These are phyloP conservation scores for Larix kaempferi DNA, from an alignment of 75 land plant genomes.

Conservation along the genomic window DNA sequence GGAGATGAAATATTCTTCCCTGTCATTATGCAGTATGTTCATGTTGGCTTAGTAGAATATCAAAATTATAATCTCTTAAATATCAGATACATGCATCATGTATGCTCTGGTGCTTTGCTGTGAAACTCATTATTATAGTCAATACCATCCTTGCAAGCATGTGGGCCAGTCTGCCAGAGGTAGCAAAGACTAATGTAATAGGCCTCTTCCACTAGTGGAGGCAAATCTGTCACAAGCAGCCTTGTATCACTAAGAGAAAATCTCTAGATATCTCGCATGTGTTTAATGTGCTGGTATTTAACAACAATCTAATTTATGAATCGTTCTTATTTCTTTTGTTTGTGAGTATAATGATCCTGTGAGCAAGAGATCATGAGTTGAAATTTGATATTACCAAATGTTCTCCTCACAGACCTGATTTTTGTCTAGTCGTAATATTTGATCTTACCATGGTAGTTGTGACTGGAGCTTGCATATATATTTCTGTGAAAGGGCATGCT, in stretches of 20 bases:
- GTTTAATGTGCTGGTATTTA: too few relatives aligned
- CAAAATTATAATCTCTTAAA: neutral
- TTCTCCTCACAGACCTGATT: too few relatives aligned
- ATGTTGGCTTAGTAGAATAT: neutral
- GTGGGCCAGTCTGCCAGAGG: neutral
- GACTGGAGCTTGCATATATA: too few relatives aligned
- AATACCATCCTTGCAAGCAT: neutral
- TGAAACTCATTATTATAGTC: neutral
- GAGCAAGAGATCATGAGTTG: too few relatives aligned
- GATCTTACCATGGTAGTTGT: too few relatives aligned
- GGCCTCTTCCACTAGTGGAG: neutral
- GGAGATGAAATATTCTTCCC: neutral
- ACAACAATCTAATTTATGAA: too few relatives aligned
- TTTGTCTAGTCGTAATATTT: too few relatives aligned
- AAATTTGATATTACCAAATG: too few relatives aligned
- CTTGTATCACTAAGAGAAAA: neutral
- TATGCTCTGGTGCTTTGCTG: neutral
- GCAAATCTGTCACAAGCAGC: constrained; percentile 1
- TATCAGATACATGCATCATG: neutral
- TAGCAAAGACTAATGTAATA: neutral
- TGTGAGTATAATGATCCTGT: too few relatives aligned
- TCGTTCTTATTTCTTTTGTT: too few relatives aligned
- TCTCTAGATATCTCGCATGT: too few relatives aligned
- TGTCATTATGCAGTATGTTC: neutral
- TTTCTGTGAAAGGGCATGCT: too few relatives aligned